These are phyloP conservation scores for Ustilago vetiveriae DNA, from an alignment of 1,284 basidiomycete species.

Conservation along the genomic window DNA sequence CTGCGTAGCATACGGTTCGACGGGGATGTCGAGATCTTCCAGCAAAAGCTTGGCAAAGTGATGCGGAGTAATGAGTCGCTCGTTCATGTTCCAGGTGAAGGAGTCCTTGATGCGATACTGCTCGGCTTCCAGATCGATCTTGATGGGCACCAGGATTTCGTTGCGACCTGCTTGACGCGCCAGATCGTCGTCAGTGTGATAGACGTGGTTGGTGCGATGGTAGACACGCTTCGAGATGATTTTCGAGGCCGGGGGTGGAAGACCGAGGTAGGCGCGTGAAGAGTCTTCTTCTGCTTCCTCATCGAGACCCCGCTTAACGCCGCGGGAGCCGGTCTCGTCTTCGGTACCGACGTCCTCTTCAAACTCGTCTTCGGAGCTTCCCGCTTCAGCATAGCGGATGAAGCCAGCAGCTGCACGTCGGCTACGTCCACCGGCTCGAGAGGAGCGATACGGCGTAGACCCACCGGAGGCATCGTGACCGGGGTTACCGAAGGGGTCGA, in stretches of 20 bases:
- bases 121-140: constrained; percentile 92
- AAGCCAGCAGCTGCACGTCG: constrained; percentile 36
- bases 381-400: constrained; percentile 58
- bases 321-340: constrained; percentile 40
- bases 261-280: constrained; percentile 80
- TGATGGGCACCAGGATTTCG: constrained; percentile 84
- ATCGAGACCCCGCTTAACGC: constrained; percentile 42
- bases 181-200: constrained; percentile 71
- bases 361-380: constrained; percentile 55
- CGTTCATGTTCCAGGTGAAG: constrained; percentile 94
- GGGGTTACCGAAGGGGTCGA: constrained; percentile 32
- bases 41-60: constrained; percentile 87
- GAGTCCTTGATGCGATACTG: constrained; percentile 90
- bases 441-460: constrained; percentile 27
- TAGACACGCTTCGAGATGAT: constrained; percentile 73
- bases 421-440: constrained; percentile 28
- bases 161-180: constrained; percentile 66
- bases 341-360: constrained; percentile 40
- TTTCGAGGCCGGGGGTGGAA: constrained; percentile 81
- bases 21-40: constrained; percentile 82
- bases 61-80: constrained; percentile 79
- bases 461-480: constrained; percentile 14
- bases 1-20: constrained; percentile 76
- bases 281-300: constrained; percentile 48
- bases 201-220: constrained; percentile 73